phyloP scores from a whole-genome alignment of 257 asterid genomes.

The Forsythia suspensa region DNA sequence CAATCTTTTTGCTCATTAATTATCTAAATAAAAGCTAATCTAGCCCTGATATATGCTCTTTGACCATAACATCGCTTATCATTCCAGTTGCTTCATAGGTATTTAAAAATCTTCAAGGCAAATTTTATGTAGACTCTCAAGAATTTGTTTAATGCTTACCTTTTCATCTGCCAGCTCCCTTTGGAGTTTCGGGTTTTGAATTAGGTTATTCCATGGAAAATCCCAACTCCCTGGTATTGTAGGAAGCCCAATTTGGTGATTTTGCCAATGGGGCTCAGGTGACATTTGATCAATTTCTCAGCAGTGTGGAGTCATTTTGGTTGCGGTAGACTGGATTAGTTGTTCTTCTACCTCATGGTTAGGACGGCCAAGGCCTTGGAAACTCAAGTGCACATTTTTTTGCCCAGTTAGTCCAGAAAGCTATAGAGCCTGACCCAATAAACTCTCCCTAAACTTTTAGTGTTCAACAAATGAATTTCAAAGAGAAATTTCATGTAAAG shows the following conservation, averaged over 20 bases:
- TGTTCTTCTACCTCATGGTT: constrained; percentile 89
- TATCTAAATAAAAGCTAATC: neutral
- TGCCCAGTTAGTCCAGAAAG: constrained; percentile 55
- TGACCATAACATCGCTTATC: neutral
- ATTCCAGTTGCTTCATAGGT: constrained; percentile 4
- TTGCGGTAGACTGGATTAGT: constrained; percentile 88
- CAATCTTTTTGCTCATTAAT: neutral
- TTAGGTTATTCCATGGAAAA: constrained; percentile 95
- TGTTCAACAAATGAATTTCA: too few species aligned
- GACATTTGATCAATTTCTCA: constrained; percentile 86
- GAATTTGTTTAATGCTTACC: constrained; percentile 19
- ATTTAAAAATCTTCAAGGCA: neutral
- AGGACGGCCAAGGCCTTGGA: constrained; percentile 97
- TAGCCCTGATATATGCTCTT: neutral
- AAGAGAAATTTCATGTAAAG: too few species aligned
- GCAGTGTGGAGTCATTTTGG: constrained; percentile 97
- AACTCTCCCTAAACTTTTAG: too few species aligned
- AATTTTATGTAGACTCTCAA: constrained; percentile 3
- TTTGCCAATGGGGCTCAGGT: constrained; percentile 93
- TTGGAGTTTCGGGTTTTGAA: constrained; percentile 91
- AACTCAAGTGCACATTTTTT: constrained; percentile 89
- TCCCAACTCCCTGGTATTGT: constrained; percentile 82
- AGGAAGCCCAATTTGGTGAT: constrained; percentile 99
- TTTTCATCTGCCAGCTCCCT: constrained; percentile 63
- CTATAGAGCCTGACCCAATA: constrained; percentile 68